Conservation (phyloP, 257 asterid species). For the Gardenia jasminoides region DNA sequence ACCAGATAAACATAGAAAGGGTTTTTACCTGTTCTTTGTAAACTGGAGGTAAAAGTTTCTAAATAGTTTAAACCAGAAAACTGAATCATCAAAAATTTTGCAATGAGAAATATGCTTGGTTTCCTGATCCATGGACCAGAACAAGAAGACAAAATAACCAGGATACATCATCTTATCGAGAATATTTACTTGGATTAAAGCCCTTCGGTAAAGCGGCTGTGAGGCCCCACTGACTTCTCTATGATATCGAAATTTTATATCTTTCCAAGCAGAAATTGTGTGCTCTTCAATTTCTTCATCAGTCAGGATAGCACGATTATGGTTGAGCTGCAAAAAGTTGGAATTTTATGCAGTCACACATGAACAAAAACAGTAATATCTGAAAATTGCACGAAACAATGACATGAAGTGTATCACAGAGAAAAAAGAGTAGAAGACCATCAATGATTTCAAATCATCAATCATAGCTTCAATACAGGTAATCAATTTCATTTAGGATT, state of each 20-base stretch:
- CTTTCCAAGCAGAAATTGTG: conserved; percentile 67
- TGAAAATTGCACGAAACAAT: neutral
- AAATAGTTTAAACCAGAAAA: neutral
- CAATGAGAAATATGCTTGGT: neutral
- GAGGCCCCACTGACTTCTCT: conserved; percentile 28
- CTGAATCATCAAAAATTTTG: neutral
- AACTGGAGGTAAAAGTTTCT: neutral
- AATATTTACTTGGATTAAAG: conserved; percentile 56
- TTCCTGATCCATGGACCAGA: neutral
- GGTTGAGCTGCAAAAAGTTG: conserved; percentile 49
- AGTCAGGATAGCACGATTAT: conserved; percentile 36
- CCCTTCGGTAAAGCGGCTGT: conserved; percentile 37
- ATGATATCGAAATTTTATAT: conserved; percentile 40
- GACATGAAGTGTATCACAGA: neutral
- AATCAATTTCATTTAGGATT: neutral
- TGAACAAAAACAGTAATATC: neutral
- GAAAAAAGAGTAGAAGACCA: too few species aligned
- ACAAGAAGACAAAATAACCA: conserved; percentile 4
- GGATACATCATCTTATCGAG: neutral
- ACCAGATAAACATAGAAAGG: conserved; percentile 3
- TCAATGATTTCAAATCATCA: neutral
- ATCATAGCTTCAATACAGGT: neutral
- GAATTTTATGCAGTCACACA: conserved; percentile 11
- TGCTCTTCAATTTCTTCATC: conserved; percentile 44
- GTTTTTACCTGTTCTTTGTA: neutral